Conservation (phyloP, 2,329 filamentous ascomycete species). For the Claviceps fusiformis region DNA sequence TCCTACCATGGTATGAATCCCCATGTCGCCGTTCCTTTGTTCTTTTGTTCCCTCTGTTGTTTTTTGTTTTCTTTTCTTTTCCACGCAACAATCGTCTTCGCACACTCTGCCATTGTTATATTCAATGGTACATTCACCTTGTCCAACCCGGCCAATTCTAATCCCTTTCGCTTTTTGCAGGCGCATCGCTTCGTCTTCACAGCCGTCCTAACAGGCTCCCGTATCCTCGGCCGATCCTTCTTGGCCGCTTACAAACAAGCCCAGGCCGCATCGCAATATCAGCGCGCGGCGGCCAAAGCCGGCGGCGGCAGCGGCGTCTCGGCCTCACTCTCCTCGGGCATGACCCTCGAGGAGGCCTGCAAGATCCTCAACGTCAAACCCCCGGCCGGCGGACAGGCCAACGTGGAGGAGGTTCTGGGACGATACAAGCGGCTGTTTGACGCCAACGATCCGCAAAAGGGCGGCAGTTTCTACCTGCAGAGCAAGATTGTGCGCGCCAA, state of each 20-base stretch:
- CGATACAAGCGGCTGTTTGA: constrained; percentile 94
- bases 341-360: constrained; percentile 93
- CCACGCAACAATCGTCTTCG: background rate
- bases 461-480: constrained; percentile 95
- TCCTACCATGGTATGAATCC: constrained; percentile 17
- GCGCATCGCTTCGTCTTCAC: constrained; percentile 82
- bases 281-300: constrained; percentile 53
- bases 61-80: background rate
- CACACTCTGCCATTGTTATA: background rate
- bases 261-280: constrained; percentile 71
- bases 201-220: constrained; percentile 78
- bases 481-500: constrained; percentile 89
- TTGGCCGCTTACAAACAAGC: constrained; percentile 93
- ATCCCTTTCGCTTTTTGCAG: constrained; percentile 30
- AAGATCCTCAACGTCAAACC: constrained; percentile 94
- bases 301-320: constrained; percentile 39
- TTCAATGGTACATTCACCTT: no score
- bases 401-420: constrained; percentile 66
- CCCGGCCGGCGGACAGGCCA: constrained; percentile 56
- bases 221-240: constrained; percentile 87
- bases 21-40: constrained; percentile 1
- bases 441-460: constrained; percentile 85
- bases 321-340: constrained; percentile 48
- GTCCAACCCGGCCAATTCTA: constrained; percentile 4
- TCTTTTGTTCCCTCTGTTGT: background rate